Evolutionary conservation across 73 alveolate genomes (phyloP), one percentile per base, ranked within the genome.

Genomic region (Paramecium biaurelia): DNA sequence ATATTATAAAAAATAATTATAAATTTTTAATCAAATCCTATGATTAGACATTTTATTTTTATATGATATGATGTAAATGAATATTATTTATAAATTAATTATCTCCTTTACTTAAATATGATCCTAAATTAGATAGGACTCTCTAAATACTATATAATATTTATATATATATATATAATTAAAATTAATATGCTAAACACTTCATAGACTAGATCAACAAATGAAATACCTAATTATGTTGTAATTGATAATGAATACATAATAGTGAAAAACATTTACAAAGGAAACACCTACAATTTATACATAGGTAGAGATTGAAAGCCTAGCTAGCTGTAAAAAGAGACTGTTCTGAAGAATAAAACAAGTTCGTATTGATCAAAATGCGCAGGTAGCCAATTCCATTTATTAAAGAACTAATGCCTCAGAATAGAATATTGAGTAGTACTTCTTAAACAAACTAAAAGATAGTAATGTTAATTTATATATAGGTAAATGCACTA

Each of bases 241-340:
- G 84, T 63, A 26, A 63, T 63, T 30, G 45, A 63, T 63, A 20
- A 63, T 63, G 45, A 63, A 63, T 63, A 63, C 84, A 63, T 63
- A 63, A 63, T 63, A 63, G 84, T 63, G 45, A 63, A 63, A 32
- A 63, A 63, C 26, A 32, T 63, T 5, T 30, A 63, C 4, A 63
- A 63, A 26, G 84, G 84, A 32, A 63, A 63, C 84, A 63, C 84
- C 41, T 63, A 63, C 45, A 63, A 63, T 63, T 63, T 63, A 32
- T 63, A 63, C 45, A 63, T 63, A 26, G 84, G 84, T 63, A 63
- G 84, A 30, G 45, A 26, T 63, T 63, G 49, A 63, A 26, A 63
- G 41, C 49, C 41, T 63, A 63, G 84, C 84, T 32, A 63, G 84
- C 84, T 63, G 84, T 63, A 14, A 63, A 32, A 32, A 63, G 26